Evolutionary conservation across 352 stramenopile genomes (phyloP).

Genomic region (Globisporangium middletonii): DNA sequence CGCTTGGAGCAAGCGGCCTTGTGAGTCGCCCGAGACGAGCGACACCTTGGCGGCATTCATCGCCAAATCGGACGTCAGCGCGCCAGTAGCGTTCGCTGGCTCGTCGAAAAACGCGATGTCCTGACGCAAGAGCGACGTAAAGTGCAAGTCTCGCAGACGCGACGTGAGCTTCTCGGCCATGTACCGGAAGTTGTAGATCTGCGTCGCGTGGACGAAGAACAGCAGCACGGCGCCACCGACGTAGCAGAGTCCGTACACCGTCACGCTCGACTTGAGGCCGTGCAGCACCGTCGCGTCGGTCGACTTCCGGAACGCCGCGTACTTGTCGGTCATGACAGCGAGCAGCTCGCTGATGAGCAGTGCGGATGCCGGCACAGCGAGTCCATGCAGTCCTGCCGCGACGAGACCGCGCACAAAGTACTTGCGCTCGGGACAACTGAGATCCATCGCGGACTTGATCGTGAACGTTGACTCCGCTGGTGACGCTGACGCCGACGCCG

Average conservation of each 20-base stretch:
- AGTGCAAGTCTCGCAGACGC: constrained; percentile 37
- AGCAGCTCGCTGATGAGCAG: constrained; percentile 30
- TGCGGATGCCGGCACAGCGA: constrained; percentile 24
- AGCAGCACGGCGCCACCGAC: constrained; percentile 25
- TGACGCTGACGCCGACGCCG: no score
- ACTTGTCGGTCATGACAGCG: constrained; percentile 25
- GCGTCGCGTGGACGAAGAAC: constrained; percentile 20
- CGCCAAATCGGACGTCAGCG: constrained; percentile 44
- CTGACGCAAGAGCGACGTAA: constrained; percentile 36
- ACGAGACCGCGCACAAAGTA: constrained; percentile 26
- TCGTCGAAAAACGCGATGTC: constrained; percentile 69
- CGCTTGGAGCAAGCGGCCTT: constrained; percentile 40
- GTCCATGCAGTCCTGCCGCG: constrained; percentile 25
- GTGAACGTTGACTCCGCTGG: no score
- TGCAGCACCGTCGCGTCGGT: constrained; percentile 15
- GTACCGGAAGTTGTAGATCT: constrained; percentile 38
- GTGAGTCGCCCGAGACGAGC: constrained; percentile 27
- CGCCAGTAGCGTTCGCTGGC: constrained; percentile 35
- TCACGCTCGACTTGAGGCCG: constrained; percentile 20
- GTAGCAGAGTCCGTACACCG: constrained; percentile 18
- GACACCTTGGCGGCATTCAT: constrained; percentile 41
- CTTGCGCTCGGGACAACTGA: constrained; percentile 24
- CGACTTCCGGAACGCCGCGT: constrained; percentile 20
- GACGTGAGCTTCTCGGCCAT: constrained; percentile 47
- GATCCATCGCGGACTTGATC: no score